Evolutionary conservation across 1,139 yeast species (phyloP), one percentile per base, ranked within the genome.

Genomic region (Zygoascus hellenicus): DNA sequence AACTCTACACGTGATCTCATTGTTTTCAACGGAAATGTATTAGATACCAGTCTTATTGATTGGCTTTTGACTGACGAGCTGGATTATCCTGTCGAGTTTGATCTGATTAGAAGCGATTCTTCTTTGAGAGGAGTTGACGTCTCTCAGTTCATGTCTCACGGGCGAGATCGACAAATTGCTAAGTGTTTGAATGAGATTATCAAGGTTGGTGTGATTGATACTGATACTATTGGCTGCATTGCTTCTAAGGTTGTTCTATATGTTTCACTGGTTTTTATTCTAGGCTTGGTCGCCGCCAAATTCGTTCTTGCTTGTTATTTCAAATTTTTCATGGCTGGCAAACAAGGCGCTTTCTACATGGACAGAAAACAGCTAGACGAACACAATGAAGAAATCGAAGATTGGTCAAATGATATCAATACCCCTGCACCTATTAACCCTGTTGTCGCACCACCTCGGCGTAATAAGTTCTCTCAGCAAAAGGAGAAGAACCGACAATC

Each of bases 151-250:
- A 74, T 90, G 62, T 77, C 95, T 3, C 80, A 78, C 49, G 76
- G 85, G 15, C 70, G 70, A 19, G 89, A 86, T 56, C 77, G 89
- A 51, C 76, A 77, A 57, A 78, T 81, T 7, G 94, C 94, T 13
- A 78, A 82, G 59, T 92, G 98, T 67, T 71, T 92, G 47, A 72
- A 84, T n/a, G 97, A 92, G 65, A 84, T 87, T 49, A 73, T 86
- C 48, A 87, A 83, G 67, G 95, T 90, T 17, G 98, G 98, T 19
- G 81, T 79, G 42, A 79, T 92, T 48, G 97, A 92, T 63, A 80
- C 94, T 0, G 89, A 87, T 48, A 81, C 96, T 10, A 80, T 92
- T 60, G 98, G 98, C n/a, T 92, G 98, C 68, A 81, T 92, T 65
- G 96, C 97, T 0, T 87, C 97, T 1, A 73, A 78, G 52, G 81